phyloP scores from a whole-genome alignment of 225 moss, liverwort and hornwort species.

The Bryum argenteum region DNA sequence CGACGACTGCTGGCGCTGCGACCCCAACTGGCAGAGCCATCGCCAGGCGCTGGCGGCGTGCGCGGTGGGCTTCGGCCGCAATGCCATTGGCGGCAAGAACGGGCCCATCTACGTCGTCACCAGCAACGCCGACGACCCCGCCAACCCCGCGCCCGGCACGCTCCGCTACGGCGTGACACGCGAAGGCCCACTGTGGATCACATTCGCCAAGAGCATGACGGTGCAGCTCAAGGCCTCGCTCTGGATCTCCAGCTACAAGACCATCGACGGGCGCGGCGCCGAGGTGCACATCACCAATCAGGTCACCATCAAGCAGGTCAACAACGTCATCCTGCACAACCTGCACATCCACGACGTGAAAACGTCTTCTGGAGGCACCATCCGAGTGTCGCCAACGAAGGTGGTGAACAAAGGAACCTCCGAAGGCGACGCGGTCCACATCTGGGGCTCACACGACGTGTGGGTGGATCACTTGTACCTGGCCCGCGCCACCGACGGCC shows the following conservation, averaged over 20 bases:
- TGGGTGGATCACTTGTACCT: conserved; percentile 56
- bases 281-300: conserved; percentile 37
- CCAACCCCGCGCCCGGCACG: conserved; percentile 44
- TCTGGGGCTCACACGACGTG: conserved; percentile 37
- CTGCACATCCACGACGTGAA: conserved; percentile 45
- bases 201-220: conserved; percentile 44
- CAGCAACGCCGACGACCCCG: conserved; percentile 35
- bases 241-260: conserved; percentile 48
- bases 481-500: conserved; percentile 42
- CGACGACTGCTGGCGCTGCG: conserved; percentile 58
- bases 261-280: conserved; percentile 49
- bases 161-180: conserved; percentile 48
- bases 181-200: conserved; percentile 51
- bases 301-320: conserved; percentile 33
- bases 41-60: conserved; percentile 45
- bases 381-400: conserved; percentile 27
- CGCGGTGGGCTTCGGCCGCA: conserved; percentile 44
- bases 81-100: conserved; percentile 51
- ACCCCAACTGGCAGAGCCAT: conserved; percentile 39
- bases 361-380: background rate
- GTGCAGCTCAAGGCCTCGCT: conserved; percentile 43
- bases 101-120: conserved; percentile 51
- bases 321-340: conserved; percentile 50
- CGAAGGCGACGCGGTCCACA: conserved; percentile 42
- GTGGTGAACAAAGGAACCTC: conserved; percentile 16